These are phyloP conservation scores for Ganoderma sinense DNA, from an alignment of 1,284 basidiomycete species.

Conservation along the genomic window DNA sequence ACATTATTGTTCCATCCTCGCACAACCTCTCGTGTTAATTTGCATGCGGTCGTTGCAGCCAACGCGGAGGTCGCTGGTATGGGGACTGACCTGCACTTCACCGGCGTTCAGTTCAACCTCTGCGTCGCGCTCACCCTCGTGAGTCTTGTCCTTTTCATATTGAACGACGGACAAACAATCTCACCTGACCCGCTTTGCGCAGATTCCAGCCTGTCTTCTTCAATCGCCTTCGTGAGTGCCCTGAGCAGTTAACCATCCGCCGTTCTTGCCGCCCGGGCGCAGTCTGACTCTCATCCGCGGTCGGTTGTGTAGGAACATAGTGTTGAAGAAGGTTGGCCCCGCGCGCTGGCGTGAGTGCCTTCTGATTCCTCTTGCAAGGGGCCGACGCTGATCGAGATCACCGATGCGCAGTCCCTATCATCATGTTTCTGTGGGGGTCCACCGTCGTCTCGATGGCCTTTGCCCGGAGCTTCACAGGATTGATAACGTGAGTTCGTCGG, in stretches of 20 bases:
- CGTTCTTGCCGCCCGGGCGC: not conserved
- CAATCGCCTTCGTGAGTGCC: slow-evolving; percentile 25
- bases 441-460: slow-evolving; percentile 25
- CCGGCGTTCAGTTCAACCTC: slow-evolving; percentile 28
- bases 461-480: slow-evolving; percentile 22
- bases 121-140: slow-evolving; percentile 27
- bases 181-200: not conserved
- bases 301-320: slow-evolving; percentile 21
- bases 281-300: not conserved
- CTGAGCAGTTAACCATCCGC: not conserved
- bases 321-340: slow-evolving; percentile 21
- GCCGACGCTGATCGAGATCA: not conserved
- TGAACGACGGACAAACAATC: not conserved
- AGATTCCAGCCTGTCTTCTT: slow-evolving; percentile 28
- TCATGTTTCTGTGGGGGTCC: slow-evolving; percentile 26
- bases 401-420: not conserved
- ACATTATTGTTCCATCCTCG: slow-evolving; percentile 48
- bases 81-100: slow-evolving; percentile 21
- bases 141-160: not conserved
- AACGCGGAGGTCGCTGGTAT: slow-evolving; percentile 31
- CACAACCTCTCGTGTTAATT: no score
- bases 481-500: slow-evolving; percentile 16
- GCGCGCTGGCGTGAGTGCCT: slow-evolving; percentile 25
- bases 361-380: not conserved
- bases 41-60: slow-evolving; percentile 26